Evolutionary conservation across 768 basidiomycete species (phyloP).

Genomic region (Lentinula boryana): DNA sequence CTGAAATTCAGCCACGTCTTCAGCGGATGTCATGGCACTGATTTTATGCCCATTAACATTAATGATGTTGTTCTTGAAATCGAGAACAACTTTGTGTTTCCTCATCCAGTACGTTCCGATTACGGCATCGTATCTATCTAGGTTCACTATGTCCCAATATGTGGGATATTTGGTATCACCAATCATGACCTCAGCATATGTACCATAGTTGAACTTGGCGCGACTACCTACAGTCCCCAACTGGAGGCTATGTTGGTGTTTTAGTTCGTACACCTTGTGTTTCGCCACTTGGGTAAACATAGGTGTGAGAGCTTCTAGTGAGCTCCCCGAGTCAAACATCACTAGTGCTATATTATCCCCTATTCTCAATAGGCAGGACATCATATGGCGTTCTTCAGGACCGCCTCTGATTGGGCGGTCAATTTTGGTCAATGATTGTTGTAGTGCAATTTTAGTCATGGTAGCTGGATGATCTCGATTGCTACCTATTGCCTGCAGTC

Average conservation of each 20-base stretch:
- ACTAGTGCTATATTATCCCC: not conserved
- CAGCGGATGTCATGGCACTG: not conserved
- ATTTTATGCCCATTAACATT: not conserved
- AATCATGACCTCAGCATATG: not conserved
- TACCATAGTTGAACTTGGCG: not conserved
- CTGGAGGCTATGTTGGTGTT: not conserved
- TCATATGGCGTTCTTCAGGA: not conserved
- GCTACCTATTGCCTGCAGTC: too few species aligned
- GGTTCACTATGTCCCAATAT: not conserved
- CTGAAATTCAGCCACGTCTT: not conserved
- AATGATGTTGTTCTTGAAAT: not conserved
- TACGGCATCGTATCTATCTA: not conserved
- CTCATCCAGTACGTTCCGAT: not conserved
- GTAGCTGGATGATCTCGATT: too few species aligned
- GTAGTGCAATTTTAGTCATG: not conserved
- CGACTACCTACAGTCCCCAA: not conserved
- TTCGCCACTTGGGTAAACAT: not conserved
- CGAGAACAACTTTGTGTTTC: not conserved
- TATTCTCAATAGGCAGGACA: not conserved
- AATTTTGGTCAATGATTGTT: not conserved
- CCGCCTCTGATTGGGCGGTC: not conserved
- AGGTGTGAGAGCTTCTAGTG: not conserved
- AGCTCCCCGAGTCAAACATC: not conserved
- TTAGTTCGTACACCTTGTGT: not conserved
- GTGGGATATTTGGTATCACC: not conserved